Evolutionary conservation across 2,329 filamentous ascomycete species (phyloP).

Genomic region (Epichloe gansuensis): DNA sequence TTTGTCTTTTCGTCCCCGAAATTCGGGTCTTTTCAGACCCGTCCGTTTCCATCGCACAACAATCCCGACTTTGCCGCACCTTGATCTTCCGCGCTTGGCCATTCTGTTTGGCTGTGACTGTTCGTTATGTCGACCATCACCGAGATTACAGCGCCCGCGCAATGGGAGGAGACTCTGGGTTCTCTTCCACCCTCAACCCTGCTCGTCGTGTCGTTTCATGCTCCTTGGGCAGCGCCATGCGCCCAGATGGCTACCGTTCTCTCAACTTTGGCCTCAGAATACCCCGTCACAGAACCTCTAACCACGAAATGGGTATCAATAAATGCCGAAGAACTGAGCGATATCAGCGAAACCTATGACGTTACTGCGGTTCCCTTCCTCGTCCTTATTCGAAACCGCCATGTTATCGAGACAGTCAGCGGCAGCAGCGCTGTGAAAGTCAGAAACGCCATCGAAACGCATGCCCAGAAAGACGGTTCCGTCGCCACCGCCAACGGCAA

Average conservation of each 20-base stretch:
- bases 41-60: slow-evolving; percentile 2
- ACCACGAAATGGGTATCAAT: slow-evolving; percentile 74
- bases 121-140: slow-evolving; percentile 58
- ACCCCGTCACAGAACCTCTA: slow-evolving; percentile 53
- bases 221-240: slow-evolving; percentile 92
- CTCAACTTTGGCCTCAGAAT: slow-evolving; percentile 72
- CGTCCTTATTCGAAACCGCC: slow-evolving; percentile 62
- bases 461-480: slow-evolving; percentile 42
- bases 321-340: slow-evolving; percentile 87
- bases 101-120: neutral
- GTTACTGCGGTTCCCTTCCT: slow-evolving; percentile 91
- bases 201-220: slow-evolving; percentile 85
- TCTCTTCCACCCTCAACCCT: slow-evolving; percentile 57
- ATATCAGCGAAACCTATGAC: slow-evolving; percentile 84
- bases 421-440: slow-evolving; percentile 84
- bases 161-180: slow-evolving; percentile 57
- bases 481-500: slow-evolving; percentile 23
- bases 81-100: neutral
- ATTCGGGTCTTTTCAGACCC: slow-evolving; percentile 3
- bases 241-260: slow-evolving; percentile 86
- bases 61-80: neutral
- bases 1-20: slow-evolving; percentile 8
- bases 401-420: slow-evolving; percentile 72
- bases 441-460: slow-evolving; percentile 70
- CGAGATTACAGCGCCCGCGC: slow-evolving; percentile 60